Conservation (phyloP, 1,284 basidiomycete genomes). For the Apiotrichum montevideense region DNA sequence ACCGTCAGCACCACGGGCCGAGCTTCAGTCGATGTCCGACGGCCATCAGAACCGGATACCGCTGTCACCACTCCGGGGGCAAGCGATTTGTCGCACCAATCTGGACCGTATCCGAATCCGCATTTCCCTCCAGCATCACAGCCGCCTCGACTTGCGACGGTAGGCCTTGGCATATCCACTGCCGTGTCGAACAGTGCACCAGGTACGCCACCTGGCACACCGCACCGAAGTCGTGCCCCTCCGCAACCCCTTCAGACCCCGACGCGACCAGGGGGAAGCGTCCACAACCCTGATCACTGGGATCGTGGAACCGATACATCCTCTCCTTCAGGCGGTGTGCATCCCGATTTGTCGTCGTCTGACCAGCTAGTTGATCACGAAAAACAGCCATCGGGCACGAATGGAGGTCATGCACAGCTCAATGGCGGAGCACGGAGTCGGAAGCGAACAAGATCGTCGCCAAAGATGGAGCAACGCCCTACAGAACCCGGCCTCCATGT, state of each 20-base stretch:
- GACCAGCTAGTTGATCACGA: constrained; percentile 15
- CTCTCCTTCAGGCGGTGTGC: constrained; percentile 7
- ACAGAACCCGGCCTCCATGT: neutral
- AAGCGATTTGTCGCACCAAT: neutral
- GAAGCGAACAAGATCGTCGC: constrained; percentile 1
- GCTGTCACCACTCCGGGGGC: neutral
- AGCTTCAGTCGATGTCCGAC: neutral
- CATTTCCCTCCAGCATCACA: neutral
- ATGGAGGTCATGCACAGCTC: neutral
- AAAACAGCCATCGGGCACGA: neutral
- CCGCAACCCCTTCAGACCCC: constrained; percentile 4
- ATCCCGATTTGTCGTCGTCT: constrained; percentile 14
- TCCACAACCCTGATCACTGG: constrained; percentile 3
- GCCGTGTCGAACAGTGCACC: neutral
- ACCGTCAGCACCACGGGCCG: constrained; percentile 15
- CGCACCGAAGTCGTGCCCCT: neutral
- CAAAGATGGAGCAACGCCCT: neutral
- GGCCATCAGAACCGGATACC: neutral
- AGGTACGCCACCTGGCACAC: constrained; percentile 1
- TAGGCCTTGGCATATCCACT: neutral
- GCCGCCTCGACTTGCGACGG: neutral
- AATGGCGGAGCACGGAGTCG: neutral
- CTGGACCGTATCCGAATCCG: neutral
- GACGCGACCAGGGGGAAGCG: constrained; percentile 3
- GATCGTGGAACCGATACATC: constrained; percentile 10